Evolutionary conservation across 345 rosid genomes (phyloP).

Genomic region (Balakata baccata): DNA sequence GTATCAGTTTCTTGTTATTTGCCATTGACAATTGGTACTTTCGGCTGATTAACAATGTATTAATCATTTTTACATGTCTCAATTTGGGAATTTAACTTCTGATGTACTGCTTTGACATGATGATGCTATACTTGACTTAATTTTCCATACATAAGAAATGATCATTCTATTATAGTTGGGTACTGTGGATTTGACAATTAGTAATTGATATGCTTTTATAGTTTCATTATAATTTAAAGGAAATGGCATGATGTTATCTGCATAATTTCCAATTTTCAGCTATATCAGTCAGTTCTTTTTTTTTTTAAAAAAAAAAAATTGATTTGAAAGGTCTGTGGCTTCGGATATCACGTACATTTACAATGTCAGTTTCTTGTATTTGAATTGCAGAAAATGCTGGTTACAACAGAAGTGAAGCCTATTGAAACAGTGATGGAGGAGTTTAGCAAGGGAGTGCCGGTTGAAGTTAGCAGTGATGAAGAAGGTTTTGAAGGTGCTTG

Average conservation of each 20-base stretch:
- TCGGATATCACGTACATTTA: neutral
- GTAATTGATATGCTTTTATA: neutral
- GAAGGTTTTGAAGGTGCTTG: slow-evolving; percentile 86
- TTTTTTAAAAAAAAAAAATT: no score
- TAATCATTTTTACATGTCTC: neutral
- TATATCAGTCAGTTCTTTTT: neutral
- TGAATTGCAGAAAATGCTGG: slow-evolving; percentile 34
- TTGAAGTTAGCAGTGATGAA: slow-evolving; percentile 79
- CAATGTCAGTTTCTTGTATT: slow-evolving; percentile 10
- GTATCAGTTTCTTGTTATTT: no score
- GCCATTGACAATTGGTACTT: neutral
- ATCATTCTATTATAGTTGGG: slow-evolving; percentile 4
- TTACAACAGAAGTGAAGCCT: slow-evolving; percentile 8
- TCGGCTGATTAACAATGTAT: neutral
- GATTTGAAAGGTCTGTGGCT: neutral
- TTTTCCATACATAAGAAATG: no score
- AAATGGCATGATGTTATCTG: neutral
- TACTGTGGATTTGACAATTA: neutral
- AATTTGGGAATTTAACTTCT: neutral
- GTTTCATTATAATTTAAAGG: neutral
- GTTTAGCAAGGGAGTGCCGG: slow-evolving; percentile 23
- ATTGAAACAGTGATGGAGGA: neutral
- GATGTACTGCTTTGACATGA: neutral
- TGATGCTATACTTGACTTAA: neutral
- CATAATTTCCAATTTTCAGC: neutral